phyloP scores from a whole-genome alignment of 352 stramenopile genomes.

The Phytophthora crassamura region DNA sequence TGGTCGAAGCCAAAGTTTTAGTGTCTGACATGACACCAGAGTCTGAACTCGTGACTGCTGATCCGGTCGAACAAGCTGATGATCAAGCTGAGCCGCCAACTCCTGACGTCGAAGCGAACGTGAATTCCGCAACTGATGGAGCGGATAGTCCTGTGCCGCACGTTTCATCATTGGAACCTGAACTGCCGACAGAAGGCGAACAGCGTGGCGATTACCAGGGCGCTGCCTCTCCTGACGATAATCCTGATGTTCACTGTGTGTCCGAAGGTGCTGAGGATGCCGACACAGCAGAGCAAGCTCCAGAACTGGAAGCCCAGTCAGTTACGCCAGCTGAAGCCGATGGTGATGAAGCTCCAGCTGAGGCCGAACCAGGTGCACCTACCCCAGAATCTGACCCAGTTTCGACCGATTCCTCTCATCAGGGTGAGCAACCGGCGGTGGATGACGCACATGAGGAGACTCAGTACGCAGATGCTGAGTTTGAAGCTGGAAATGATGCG shows the following conservation, averaged over 20 bases:
- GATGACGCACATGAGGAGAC: slow-evolving; percentile 16
- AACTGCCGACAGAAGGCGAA: background rate
- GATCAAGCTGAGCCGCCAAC: slow-evolving; percentile 1
- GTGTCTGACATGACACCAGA: background rate
- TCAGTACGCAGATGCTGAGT: slow-evolving; percentile 24
- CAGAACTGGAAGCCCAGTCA: background rate
- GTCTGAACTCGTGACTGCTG: background rate
- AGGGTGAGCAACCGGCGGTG: background rate
- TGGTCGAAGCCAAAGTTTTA: slow-evolving; percentile 3
- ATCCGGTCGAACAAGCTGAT: background rate
- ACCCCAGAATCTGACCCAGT: background rate
- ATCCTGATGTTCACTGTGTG: background rate
- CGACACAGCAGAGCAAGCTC: background rate
- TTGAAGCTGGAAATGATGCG: slow-evolving; percentile 25
- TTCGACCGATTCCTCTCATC: background rate
- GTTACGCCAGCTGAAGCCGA: background rate
- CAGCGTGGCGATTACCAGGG: background rate
- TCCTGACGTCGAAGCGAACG: background rate
- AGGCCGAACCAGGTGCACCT: slow-evolving; percentile 1
- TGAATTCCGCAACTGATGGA: slow-evolving; percentile 6
- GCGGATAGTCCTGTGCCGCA: background rate
- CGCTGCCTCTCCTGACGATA: slow-evolving; percentile 1
- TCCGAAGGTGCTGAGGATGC: background rate
- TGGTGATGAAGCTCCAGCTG: background rate
- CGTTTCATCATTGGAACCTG: background rate